phyloP scores from a whole-genome alignment of 2,329 filamentous ascomycete genomes.

The Colletotrichum aenigma region DNA sequence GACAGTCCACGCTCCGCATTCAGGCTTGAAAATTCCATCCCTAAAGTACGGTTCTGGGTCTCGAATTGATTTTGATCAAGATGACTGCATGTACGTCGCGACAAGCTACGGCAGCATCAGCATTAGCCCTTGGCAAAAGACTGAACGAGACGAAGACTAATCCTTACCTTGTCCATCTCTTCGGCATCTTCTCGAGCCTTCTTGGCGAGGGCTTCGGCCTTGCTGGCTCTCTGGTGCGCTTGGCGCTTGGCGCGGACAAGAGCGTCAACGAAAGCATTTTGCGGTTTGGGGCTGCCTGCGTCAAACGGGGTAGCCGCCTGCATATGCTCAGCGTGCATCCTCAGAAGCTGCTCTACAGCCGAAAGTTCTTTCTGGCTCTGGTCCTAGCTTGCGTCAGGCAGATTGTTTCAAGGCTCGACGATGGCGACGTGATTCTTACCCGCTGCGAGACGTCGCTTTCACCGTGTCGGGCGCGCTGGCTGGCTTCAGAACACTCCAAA shows the following conservation, averaged over 20 bases:
- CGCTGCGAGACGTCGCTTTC: not conserved
- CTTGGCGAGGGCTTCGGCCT: not conserved
- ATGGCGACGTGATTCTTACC: not conserved
- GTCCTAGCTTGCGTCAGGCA: not conserved
- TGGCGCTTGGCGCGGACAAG: not conserved
- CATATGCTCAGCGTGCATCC: not conserved
- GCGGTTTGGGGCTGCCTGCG: not conserved
- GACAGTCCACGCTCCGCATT: not conserved
- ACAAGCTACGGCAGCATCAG: not conserved
- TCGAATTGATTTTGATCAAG: not conserved
- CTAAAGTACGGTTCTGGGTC: not conserved
- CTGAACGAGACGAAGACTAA: not conserved
- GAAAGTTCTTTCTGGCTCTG: not conserved
- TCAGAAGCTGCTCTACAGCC: not conserved
- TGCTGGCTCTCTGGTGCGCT: not conserved
- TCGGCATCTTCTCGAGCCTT: not conserved
- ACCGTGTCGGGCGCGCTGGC: not conserved
- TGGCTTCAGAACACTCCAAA: not conserved
- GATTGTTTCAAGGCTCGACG: not conserved
- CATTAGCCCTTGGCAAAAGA: not conserved
- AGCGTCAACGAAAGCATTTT: not conserved
- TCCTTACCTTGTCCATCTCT: not conserved
- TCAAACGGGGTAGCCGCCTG: not conserved
- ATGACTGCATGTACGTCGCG: not conserved
- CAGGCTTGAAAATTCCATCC: not conserved